Evolutionary conservation across 2,329 filamentous ascomycete genomes (phyloP).

Genomic region (Volutella citrinella): DNA sequence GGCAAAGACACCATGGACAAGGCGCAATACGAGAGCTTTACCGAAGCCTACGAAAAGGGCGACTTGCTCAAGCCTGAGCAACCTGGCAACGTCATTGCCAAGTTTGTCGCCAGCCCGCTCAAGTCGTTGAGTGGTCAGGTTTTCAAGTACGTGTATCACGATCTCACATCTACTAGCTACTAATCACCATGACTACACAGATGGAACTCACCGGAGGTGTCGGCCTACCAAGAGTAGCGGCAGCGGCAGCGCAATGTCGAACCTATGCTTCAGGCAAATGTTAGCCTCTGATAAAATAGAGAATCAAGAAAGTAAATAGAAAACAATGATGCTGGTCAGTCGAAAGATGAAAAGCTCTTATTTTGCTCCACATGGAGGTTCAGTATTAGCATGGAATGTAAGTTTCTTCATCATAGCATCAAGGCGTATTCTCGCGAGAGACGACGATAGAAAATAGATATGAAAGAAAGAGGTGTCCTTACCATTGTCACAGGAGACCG

Average conservation of each 20-base stretch:
- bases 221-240: slow-evolving; percentile 46
- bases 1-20: slow-evolving; percentile 49
- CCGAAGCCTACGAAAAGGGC: slow-evolving; percentile 65
- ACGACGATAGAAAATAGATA: slow-evolving; percentile 14
- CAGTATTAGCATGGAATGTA: slow-evolving; percentile 78
- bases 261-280: slow-evolving; percentile 21
- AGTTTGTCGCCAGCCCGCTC: slow-evolving; percentile 63
- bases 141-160: slow-evolving; percentile 53
- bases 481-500: no score
- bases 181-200: slow-evolving; percentile 26
- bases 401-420: slow-evolving; percentile 61
- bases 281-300: slow-evolving; percentile 22
- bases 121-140: slow-evolving; percentile 73
- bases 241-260: slow-evolving; percentile 3
- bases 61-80: slow-evolving; percentile 76
- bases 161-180: neutral
- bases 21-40: slow-evolving; percentile 64
- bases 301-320: slow-evolving; percentile 13
- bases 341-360: slow-evolving; percentile 84
- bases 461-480: slow-evolving; percentile 24
- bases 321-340: slow-evolving; percentile 51
- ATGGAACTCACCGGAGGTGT: slow-evolving; percentile 45
- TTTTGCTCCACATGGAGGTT: slow-evolving; percentile 63
- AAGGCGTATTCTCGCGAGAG: no score
- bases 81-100: slow-evolving; percentile 83